These are phyloP conservation scores for Penicillium manginii DNA, from an alignment of 495 filamentous ascomycete genomes.

Conservation along the genomic window DNA sequence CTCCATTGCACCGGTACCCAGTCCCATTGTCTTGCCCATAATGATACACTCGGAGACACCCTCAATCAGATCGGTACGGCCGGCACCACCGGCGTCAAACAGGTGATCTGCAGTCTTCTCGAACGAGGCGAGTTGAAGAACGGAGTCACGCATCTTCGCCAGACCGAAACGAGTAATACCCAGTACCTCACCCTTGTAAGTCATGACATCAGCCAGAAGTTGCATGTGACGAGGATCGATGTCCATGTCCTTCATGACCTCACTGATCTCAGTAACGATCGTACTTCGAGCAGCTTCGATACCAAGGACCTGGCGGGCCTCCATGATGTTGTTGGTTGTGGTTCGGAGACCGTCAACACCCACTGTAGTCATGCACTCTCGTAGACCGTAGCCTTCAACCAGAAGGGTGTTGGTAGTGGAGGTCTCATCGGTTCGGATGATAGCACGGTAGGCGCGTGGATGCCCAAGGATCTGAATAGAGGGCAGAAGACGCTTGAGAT, in stretches of 20 bases:
- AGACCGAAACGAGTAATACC: slow-evolving; percentile 97
- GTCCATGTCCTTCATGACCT: slow-evolving; percentile 88
- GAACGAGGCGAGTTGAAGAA: slow-evolving; percentile 93
- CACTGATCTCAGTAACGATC: slow-evolving; percentile 77
- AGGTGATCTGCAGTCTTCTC: slow-evolving; percentile 98
- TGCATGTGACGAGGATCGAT: slow-evolving; percentile 99
- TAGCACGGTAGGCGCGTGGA: slow-evolving; percentile 80
- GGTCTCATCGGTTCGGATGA: slow-evolving; percentile 77
- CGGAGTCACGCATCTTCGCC: slow-evolving; percentile 94
- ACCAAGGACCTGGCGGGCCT: slow-evolving; percentile 87
- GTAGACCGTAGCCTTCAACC: slow-evolving; percentile 93
- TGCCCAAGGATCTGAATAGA: slow-evolving; percentile 83
- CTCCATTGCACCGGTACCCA: slow-evolving; percentile 92
- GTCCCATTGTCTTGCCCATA: slow-evolving; percentile 89
- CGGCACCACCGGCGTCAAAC: slow-evolving; percentile 89
- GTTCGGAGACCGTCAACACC: slow-evolving; percentile 78
- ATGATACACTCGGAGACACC: slow-evolving; percentile 98
- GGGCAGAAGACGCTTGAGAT: slow-evolving; percentile 80
- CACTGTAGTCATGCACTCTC: slow-evolving; percentile 86
- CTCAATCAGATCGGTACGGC: slow-evolving; percentile 86
- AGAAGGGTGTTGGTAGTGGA: slow-evolving; percentile 67
- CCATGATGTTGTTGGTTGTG: slow-evolving; percentile 86
- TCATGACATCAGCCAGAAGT: slow-evolving; percentile 98
- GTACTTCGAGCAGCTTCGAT: slow-evolving; percentile 91
- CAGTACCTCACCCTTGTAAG: slow-evolving; percentile 96